Evolutionary conservation across 1,284 basidiomycete genomes (phyloP), one percentile per base, ranked within the genome.

Genomic region (Puccinia novopanici): DNA sequence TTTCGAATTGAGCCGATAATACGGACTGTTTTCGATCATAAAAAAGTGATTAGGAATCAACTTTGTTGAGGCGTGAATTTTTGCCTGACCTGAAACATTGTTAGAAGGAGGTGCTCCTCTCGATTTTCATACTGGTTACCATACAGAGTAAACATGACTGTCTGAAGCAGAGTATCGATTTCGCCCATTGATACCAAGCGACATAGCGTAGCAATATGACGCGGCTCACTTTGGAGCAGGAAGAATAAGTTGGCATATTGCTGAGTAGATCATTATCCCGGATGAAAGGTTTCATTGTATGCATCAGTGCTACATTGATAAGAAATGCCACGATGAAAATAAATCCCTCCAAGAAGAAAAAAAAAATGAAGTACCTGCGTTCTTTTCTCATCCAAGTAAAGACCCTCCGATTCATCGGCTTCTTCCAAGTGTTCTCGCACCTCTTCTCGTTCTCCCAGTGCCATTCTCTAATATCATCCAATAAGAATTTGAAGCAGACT

Each of bases 111-210:
- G 87, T 99, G 97, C 87, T 99, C 97, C 88, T 99, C 97, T 84
- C 96, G 89, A 85, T 93, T 94, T 88, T 99, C 97, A 88, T 99
- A 99, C 87, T 99, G 97, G 88, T 98, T 98, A 83, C 96, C 97
- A 86, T 98, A 99, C 50, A 99, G 90, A 24, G 96, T 98, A 87
- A 99, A 99, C 97, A 99, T 99, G 87, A 99, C 96, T 4, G 97
- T 99, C 87, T 99, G 97, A 34, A 99, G 90, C 77, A 99, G 91
- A 57, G 95, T 98, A 87, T 99, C 96, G 84, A 99, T 98, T 88
- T 99, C 96, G 65, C 93, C 91, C 57, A 99, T 87, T 83, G 92
- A 94, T 87, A 99, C 97, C 80, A 99, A 91, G n/a, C 97, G 92
- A 85, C 97, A 99, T 59, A 99, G 90, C 34, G 93, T 91, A 52